Conservation (phyloP, 176 grass and related monocot species). For the Musa acuminata region DNA sequence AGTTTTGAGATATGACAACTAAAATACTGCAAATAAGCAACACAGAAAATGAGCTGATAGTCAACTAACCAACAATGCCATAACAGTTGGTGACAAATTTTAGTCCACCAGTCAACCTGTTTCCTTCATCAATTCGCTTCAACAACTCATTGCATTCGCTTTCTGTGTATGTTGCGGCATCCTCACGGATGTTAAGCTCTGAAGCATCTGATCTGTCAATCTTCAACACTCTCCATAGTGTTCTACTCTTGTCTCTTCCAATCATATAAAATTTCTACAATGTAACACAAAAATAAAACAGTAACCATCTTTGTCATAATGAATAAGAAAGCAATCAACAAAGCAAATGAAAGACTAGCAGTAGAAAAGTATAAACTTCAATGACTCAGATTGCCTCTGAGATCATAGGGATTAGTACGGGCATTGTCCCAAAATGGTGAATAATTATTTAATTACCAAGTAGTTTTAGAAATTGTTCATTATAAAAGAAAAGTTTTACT, state of each 20-base stretch:
- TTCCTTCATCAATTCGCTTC: conserved; percentile 46
- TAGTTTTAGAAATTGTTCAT: too few species aligned
- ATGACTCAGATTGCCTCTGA: background rate
- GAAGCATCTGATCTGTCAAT: conserved; percentile 59
- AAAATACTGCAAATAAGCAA: background rate
- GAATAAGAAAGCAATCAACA: background rate
- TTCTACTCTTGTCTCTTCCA: conserved; percentile 53
- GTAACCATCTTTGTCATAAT: conserved; percentile 10
- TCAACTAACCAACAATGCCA: conserved; percentile 67
- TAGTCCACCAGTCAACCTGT: conserved; percentile 54
- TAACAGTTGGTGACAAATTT: conserved; percentile 86
- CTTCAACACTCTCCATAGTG: conserved; percentile 59
- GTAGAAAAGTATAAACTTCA: background rate
- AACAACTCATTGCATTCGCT: conserved; percentile 42
- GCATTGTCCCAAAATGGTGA: too few species aligned
- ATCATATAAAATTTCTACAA: conserved; percentile 75
- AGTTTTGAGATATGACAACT: background rate
- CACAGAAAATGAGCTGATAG: conserved; percentile 4
- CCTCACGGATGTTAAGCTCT: conserved; percentile 60
- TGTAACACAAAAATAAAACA: conserved; percentile 23
- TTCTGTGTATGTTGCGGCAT: conserved; percentile 55
- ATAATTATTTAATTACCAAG: too few species aligned
- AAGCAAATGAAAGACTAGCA: background rate
- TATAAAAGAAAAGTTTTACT: too few species aligned
- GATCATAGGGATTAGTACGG: too few species aligned